Evolutionary conservation across 805 yeast genomes (phyloP).

Genomic region (Suhomyces prunicola): DNA sequence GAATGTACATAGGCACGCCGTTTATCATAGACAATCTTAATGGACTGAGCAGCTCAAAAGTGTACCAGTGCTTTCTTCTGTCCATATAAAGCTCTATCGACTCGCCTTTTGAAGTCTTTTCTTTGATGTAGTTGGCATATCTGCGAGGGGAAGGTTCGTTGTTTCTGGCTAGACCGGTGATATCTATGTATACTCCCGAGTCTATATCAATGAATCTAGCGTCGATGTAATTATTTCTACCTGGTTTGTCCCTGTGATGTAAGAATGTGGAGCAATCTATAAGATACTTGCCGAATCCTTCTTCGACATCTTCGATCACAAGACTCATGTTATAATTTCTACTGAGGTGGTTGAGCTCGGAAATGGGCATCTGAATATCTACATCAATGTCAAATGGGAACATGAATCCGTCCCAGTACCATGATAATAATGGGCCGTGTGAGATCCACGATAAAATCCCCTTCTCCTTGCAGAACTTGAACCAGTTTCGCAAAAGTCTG

Average conservation of each 20-base stretch:
- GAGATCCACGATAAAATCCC: conserved; percentile 13
- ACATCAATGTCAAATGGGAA: conserved; percentile 15
- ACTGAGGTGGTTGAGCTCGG: conserved; percentile 10
- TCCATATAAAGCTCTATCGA: conserved; percentile 27
- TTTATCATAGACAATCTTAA: conserved; percentile 7
- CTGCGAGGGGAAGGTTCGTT: conserved; percentile 17
- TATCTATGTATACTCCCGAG: conserved; percentile 13
- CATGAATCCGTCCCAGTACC: conserved; percentile 16
- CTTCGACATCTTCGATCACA: conserved; percentile 14
- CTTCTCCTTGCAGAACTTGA: conserved; percentile 8
- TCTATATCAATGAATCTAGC: conserved; percentile 16
- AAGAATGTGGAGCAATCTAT: conserved; percentile 31
- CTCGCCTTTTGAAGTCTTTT: conserved; percentile 16
- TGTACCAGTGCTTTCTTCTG: conserved; percentile 31
- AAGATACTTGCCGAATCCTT: conserved; percentile 22
- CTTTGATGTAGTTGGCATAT: conserved; percentile 16
- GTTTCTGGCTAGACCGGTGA: conserved; percentile 12
- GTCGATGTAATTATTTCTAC: conserved; percentile 17
- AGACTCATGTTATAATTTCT: conserved; percentile 12
- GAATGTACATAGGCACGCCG: conserved; percentile 12
- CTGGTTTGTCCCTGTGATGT: conserved; percentile 28
- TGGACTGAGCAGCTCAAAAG: conserved; percentile 16
- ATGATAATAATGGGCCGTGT: conserved; percentile 13
- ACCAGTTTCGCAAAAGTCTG: conserved; percentile 12
- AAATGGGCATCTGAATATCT: conserved; percentile 14